These are phyloP conservation scores for Akanthomyces dipterigenus DNA, from an alignment of 2,329 filamentous ascomycete species.

Conservation along the genomic window DNA sequence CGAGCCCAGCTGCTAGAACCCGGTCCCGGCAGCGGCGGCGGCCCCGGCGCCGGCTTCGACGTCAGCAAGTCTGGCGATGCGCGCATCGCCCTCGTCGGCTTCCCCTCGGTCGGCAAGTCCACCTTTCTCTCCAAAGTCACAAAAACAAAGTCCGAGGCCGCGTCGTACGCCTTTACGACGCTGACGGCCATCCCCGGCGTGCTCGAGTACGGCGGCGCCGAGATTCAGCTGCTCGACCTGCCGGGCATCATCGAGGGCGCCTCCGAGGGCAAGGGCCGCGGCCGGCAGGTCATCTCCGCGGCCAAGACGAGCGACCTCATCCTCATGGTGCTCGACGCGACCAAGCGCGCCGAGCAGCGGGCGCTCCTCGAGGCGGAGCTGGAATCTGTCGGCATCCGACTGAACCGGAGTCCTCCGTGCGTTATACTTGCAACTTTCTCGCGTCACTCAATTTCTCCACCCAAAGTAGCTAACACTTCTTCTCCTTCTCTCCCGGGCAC, in stretches of 20 bases:
- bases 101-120: slow-evolving; percentile 97
- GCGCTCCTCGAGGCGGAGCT: slow-evolving; percentile 84
- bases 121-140: slow-evolving; percentile 99
- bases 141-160: slow-evolving; percentile 93
- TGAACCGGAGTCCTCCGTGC: slow-evolving; percentile 87
- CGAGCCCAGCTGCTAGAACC: slow-evolving; percentile 93
- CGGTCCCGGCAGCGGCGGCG: slow-evolving; percentile 67
- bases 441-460: no score
- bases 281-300: slow-evolving; percentile 92
- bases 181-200: slow-evolving; percentile 96
- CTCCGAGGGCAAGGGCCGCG: slow-evolving; percentile 89
- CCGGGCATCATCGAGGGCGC: slow-evolving; percentile 98
- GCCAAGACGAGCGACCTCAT: slow-evolving; percentile 98
- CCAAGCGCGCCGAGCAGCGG: slow-evolving; percentile 90
- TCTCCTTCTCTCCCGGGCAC: slow-evolving; percentile 13
- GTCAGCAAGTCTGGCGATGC: slow-evolving; percentile 96
- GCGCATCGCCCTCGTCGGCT: slow-evolving; percentile 94
- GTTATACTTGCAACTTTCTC: slow-evolving; percentile 29
- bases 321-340: slow-evolving; percentile 94
- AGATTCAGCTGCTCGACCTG: slow-evolving; percentile 95
- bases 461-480: no score
- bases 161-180: slow-evolving; percentile 95
- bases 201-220: slow-evolving; percentile 92
- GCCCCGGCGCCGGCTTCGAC: slow-evolving; percentile 79
- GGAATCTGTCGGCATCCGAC: slow-evolving; percentile 87